Evolutionary conservation across 208 protist species (phyloP).

Genomic region (Naegleria fowleri): DNA sequence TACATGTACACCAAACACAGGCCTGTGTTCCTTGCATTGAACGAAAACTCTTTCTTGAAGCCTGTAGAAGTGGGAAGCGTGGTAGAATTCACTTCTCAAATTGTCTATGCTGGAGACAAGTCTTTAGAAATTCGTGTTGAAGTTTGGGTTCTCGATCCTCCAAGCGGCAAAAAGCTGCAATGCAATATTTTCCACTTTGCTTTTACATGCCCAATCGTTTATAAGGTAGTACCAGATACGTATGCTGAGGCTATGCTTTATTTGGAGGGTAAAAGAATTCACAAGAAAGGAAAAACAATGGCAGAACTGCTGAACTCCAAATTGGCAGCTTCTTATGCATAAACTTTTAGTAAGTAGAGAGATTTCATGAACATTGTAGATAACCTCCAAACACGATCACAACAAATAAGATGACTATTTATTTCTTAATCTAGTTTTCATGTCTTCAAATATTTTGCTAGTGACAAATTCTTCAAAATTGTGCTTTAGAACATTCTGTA

Average conservation of each 20-base stretch:
- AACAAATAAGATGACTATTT: too few relatives aligned
- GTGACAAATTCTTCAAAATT: too few relatives aligned
- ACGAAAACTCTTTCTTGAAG: conserved; percentile 39
- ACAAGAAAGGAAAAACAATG: conserved; percentile 1
- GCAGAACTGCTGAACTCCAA: neutral
- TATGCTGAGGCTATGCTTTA: conserved; percentile 8
- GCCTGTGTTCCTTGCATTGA: conserved; percentile 38
- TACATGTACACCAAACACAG: conserved; percentile 31
- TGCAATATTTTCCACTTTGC: conserved; percentile 46
- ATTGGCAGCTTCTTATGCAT: neutral
- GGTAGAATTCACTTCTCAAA: conserved; percentile 24
- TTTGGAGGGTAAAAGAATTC: conserved; percentile 20
- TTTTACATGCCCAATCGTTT: conserved; percentile 10
- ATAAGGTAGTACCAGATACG: conserved; percentile 8
- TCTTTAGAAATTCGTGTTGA: conserved; percentile 32
- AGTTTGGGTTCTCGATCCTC: conserved; percentile 34
- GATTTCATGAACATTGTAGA: too few relatives aligned
- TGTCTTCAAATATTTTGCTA: too few relatives aligned
- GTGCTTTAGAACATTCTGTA: neutral
- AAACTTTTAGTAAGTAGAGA: too few relatives aligned
- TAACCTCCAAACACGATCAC: too few relatives aligned
- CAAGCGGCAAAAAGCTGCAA: neutral
- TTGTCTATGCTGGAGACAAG: neutral
- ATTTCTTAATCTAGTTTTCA: too few relatives aligned
- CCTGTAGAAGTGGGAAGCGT: conserved; percentile 44